Conservation (phyloP, 2,329 filamentous ascomycete genomes). For the Nemania sp. region DNA sequence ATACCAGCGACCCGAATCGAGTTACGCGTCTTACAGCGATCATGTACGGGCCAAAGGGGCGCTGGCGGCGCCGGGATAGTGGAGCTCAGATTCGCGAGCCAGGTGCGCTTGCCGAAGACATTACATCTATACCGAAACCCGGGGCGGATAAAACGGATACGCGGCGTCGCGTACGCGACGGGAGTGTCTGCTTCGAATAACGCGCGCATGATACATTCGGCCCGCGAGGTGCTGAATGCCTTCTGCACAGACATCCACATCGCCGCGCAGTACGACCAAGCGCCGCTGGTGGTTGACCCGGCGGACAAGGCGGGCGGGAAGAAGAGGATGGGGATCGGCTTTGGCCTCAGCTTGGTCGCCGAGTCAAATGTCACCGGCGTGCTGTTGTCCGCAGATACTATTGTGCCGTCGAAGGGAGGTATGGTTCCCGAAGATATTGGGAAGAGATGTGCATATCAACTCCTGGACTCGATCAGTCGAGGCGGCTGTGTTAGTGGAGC, state of each 20-base stretch:
- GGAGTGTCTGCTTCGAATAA: slow-evolving; percentile 94
- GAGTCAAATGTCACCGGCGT: slow-evolving; percentile 83
- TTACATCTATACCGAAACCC: slow-evolving; percentile 82
- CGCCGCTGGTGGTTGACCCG: slow-evolving; percentile 58
- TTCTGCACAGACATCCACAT: slow-evolving; percentile 90
- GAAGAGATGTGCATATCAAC: slow-evolving; percentile 81
- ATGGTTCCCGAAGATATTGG: slow-evolving; percentile 89
- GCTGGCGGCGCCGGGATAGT: slow-evolving; percentile 86
- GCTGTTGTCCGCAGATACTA: slow-evolving; percentile 84
- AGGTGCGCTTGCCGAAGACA: slow-evolving; percentile 91
- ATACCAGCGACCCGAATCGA: slow-evolving; percentile 81
- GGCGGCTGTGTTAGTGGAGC: slow-evolving; percentile 80
- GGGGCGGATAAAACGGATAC: slow-evolving; percentile 82
- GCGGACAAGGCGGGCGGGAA: slow-evolving; percentile 57
- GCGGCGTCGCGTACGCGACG: slow-evolving; percentile 91
- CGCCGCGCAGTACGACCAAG: slow-evolving; percentile 75
- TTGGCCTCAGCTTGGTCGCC: slow-evolving; percentile 86
- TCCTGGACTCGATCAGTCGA: slow-evolving; percentile 79
- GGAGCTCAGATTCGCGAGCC: slow-evolving; percentile 90
- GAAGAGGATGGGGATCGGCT: slow-evolving; percentile 80
- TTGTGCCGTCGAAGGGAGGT: slow-evolving; percentile 75
- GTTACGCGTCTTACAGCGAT: slow-evolving; percentile 77
- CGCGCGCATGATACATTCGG: slow-evolving; percentile 89
- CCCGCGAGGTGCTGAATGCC: slow-evolving; percentile 82
- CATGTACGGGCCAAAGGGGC: slow-evolving; percentile 74